Evolutionary conservation across 352 stramenopile genomes (phyloP).

Genomic region (Phytopythium boreale): DNA sequence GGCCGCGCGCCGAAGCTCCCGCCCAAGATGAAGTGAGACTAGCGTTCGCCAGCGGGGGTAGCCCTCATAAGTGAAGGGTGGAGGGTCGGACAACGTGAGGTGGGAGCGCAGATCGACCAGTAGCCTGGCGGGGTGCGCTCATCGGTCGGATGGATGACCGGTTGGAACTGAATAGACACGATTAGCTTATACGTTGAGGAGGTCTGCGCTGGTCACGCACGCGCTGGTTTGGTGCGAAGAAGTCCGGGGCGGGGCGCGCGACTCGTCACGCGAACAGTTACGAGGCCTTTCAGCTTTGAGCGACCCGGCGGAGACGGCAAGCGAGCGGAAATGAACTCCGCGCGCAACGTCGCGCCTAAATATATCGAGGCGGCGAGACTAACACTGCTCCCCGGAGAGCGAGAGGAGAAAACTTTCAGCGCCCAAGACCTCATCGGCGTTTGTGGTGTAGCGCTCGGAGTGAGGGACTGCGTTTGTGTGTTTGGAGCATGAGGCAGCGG

Average conservation of each 20-base stretch:
- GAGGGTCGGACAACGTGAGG: too few species aligned
- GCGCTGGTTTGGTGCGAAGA: too few species aligned
- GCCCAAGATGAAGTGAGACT: slow-evolving; percentile 19
- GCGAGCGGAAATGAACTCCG: too few species aligned
- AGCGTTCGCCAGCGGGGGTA: too few species aligned
- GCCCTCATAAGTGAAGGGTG: too few species aligned
- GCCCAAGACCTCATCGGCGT: background rate
- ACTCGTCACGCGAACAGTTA: background rate
- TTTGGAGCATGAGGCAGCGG: slow-evolving; percentile 5
- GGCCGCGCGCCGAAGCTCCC: slow-evolving; percentile 59
- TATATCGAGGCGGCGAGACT: background rate
- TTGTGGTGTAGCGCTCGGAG: background rate
- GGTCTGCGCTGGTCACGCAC: too few species aligned
- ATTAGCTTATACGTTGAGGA: background rate
- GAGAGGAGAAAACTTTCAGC: background rate
- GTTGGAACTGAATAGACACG: background rate
- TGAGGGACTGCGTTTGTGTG: background rate
- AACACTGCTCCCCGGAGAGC: too few species aligned
- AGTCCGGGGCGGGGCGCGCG: too few species aligned
- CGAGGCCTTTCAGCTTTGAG: background rate
- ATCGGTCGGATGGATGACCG: background rate
- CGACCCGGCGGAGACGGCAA: background rate
- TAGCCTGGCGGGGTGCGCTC: too few species aligned
- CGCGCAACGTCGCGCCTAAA: background rate
- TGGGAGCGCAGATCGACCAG: too few species aligned